A percentile compares a stretch with the other conserved stretches of the same genome.
phyloP scores from a whole-genome alignment of 2,329 filamentous ascomycete species.

The Ceratocystis alfenasii region DNA sequence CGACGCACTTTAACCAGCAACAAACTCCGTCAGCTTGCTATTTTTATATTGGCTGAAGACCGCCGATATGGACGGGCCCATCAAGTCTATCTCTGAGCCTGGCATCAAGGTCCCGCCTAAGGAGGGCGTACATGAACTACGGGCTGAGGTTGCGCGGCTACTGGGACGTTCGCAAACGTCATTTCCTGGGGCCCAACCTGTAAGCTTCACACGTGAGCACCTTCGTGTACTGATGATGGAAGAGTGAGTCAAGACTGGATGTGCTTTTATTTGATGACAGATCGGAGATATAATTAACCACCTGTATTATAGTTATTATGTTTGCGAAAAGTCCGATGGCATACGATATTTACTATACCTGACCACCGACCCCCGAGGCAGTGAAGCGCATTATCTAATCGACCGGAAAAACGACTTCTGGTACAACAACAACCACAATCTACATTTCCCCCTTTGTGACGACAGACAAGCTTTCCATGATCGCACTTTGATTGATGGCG shows the following conservation, averaged over 20 bases:
- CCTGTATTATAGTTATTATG: slow-evolving; percentile 57
- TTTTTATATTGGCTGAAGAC: background rate
- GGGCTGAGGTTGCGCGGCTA: slow-evolving; percentile 60
- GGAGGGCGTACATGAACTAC: slow-evolving; percentile 50
- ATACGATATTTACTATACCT: slow-evolving; percentile 92
- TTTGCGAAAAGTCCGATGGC: slow-evolving; percentile 97
- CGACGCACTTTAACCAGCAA: too few relatives aligned
- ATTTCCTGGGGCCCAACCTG: slow-evolving; percentile 88
- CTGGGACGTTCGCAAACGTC: slow-evolving; percentile 54
- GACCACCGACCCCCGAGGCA: slow-evolving; percentile 46
- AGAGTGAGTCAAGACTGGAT: slow-evolving; percentile 43
- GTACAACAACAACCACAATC: slow-evolving; percentile 53
- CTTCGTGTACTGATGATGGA: slow-evolving; percentile 65
- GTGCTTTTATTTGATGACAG: background rate
- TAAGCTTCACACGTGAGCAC: slow-evolving; percentile 77
- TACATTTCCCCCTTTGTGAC: slow-evolving; percentile 68
- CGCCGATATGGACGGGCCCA: slow-evolving; percentile 27
- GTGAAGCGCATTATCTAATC: slow-evolving; percentile 78
- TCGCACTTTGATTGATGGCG: slow-evolving; percentile 78
- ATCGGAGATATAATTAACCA: slow-evolving; percentile 17
- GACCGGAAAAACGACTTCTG: slow-evolving; percentile 98
- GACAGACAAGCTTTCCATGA: slow-evolving; percentile 59
- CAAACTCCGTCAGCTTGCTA: background rate
- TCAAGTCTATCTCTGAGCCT: slow-evolving; percentile 45
- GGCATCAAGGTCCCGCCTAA: slow-evolving; percentile 46